Evolutionary conservation across 2,329 filamentous ascomycete genomes (phyloP).

Genomic region (Atkinsonella texensis): DNA sequence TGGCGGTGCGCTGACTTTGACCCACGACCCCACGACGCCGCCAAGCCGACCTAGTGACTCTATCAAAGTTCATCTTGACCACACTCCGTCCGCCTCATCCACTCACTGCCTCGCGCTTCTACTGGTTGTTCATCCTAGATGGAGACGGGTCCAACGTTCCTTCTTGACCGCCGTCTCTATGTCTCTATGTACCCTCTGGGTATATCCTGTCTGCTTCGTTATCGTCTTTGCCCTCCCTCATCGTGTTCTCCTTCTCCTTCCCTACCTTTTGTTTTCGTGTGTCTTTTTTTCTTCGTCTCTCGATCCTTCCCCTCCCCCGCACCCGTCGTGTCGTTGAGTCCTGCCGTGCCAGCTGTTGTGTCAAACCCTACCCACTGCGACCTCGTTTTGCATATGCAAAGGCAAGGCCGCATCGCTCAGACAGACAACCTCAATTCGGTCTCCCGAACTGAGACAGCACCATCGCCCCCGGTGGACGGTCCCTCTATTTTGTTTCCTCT

Average conservation of each 20-base stretch:
- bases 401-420: conserved; percentile 1
- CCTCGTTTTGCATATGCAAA: neutral
- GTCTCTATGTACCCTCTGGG: neutral
- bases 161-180: neutral
- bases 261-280: neutral
- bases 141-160: neutral
- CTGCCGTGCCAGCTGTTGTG: neutral
- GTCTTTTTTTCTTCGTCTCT: neutral
- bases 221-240: neutral
- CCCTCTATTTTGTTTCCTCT: neutral
- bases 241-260: neutral
- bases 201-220: no score
- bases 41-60: no score
- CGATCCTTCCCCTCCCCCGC: neutral
- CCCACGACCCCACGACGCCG: no score
- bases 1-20: no score
- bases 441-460: neutral
- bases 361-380: neutral
- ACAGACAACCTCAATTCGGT: neutral
- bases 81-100: no score
- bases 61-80: no score
- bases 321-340: neutral
- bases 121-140: neutral
- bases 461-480: neutral
- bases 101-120: neutral